Conservation (phyloP, 2,329 filamentous ascomycete genomes). For the Claviceps lovelessii region DNA sequence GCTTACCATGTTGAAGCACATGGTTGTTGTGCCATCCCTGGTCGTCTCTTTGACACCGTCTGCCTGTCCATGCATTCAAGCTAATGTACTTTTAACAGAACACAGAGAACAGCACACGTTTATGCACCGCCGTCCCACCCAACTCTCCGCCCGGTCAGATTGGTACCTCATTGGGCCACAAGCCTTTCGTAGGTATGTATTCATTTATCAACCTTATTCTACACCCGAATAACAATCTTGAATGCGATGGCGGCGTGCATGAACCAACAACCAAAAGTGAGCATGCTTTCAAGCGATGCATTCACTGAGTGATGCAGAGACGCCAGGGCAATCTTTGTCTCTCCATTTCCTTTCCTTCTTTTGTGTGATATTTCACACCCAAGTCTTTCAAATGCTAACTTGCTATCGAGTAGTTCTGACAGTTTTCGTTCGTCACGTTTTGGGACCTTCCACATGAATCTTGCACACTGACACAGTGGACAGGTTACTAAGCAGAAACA, state of each 20-base stretch:
- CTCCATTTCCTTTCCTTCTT: neutral
- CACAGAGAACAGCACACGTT: neutral
- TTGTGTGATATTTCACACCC: neutral
- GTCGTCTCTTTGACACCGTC: neutral
- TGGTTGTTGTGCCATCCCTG: constrained; percentile 1
- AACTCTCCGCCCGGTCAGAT: neutral
- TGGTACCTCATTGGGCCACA: neutral
- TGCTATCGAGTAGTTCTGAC: neutral
- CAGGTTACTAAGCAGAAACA: neutral
- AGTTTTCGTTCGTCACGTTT: neutral
- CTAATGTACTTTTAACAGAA: constrained; percentile 2
- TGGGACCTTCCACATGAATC: neutral
- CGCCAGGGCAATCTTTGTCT: neutral
- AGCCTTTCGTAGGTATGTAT: neutral
- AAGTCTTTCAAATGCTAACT: neutral
- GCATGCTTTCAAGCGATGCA: neutral
- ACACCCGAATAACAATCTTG: neutral
- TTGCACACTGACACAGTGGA: neutral
- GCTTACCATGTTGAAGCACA: neutral
- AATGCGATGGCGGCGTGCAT: constrained; percentile 1
- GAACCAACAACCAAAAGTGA: neutral
- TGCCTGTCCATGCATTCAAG: neutral
- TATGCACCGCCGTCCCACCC: neutral
- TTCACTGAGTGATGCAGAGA: neutral
- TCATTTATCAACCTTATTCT: neutral